Evolutionary conservation across 2,329 filamentous ascomycete species (phyloP), one percentile per base, ranked within the genome.

Genomic region (Trichoderma hamatum): DNA sequence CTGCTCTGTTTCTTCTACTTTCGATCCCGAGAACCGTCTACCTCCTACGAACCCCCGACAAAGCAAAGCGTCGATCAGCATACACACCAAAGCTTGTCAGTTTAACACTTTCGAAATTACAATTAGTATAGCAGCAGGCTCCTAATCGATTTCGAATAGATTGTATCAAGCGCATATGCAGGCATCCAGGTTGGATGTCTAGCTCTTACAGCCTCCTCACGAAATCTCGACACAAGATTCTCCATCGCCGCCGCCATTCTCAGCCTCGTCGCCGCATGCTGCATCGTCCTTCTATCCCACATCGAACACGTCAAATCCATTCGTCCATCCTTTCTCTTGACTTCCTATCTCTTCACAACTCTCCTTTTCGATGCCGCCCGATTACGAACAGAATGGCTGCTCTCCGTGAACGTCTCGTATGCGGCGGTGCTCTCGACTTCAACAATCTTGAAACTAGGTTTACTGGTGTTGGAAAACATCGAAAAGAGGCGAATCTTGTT

Each of bases 291-390:
- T 0, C 39, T 79, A 3, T 73, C 74, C 13, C 75, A 79, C 10
- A 62, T 73, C 7, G 77, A 79, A 11, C 78, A 79, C 21, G 72
- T 79, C 43, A 78, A 78, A 55, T 78, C 78, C 1, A 72, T 79
- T 14, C 72, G 78, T 0, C 78, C 78, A 0, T 79, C 78, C 0
- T 76, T 78, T 32, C 70, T 78, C 1, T 72, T 79, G 2, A 74
- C 75, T 0, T 69, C 71, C 0, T 79, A 78, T 55, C 70, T 79
- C 0, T 73, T 77, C n/a, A 68, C 74, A 0, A 76, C 78, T 0
- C 68, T 78, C 1, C 61, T 77, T 16, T 79, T 78, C n/a, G 77
- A 79, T 55, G 76, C 75, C 2, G 74, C 76, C 1, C 75, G 76
- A 1, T 64, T 78, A 43, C 73, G 78, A 6, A 79, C 76, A 7